phyloP scores from a whole-genome alignment of 305 asterid species.

The Rubia tinctorum region DNA sequence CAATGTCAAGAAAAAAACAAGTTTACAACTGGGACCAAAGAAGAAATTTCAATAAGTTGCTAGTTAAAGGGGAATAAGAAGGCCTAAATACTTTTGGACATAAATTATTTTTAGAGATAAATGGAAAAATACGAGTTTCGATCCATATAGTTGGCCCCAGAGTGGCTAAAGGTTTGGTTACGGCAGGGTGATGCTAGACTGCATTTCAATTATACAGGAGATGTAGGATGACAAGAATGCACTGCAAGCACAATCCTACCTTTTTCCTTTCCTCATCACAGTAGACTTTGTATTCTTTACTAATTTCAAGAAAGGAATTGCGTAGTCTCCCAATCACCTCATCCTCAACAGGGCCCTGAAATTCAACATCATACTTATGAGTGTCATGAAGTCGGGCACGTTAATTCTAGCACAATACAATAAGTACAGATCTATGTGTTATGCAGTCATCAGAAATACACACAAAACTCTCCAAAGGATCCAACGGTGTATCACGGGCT shows the following conservation, averaged over 20 bases:
- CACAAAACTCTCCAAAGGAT: conserved; percentile 13
- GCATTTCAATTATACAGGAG: background rate
- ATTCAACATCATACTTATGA: conserved; percentile 20
- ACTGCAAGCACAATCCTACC: conserved; percentile 33
- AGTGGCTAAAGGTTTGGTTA: no score
- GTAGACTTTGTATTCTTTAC: conserved; percentile 74
- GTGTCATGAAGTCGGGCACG: background rate
- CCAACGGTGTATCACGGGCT: conserved; percentile 13
- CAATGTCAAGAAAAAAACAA: no score
- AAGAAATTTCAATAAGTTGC: no score
- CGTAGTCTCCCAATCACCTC: conserved; percentile 86
- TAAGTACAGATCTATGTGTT: background rate
- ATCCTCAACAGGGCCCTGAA: conserved; percentile 95
- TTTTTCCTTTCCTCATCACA: conserved; percentile 81
- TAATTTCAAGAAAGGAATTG: conserved; percentile 74
- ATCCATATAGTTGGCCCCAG: no score
- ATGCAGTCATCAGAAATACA: conserved; percentile 1
- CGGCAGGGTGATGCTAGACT: background rate
- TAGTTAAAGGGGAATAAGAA: no score
- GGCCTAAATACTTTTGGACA: no score
- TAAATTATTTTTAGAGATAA: no score
- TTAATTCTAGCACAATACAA: background rate
- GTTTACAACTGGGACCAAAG: no score
- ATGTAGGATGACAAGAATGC: background rate
- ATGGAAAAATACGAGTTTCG: no score